A percentile compares a stretch with the other conserved stretches of the same genome.
Conservation (phyloP, 345 rosid genomes). For the Euphorbia pulcherrima region DNA sequence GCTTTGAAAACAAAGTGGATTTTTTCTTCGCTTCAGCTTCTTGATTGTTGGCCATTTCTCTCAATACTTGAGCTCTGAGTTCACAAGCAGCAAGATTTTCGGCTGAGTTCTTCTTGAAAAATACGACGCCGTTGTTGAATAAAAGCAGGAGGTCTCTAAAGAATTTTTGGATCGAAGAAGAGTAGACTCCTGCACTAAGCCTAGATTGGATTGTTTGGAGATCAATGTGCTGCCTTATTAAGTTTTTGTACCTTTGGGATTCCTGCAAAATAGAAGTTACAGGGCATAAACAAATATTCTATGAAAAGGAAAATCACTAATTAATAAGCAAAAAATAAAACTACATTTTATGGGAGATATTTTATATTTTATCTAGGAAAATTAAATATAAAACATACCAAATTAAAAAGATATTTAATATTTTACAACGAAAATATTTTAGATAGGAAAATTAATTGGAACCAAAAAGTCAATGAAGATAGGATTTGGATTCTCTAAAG, state of each 20-base stretch:
- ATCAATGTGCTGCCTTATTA: conserved; percentile 56
- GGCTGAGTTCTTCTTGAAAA: conserved; percentile 38
- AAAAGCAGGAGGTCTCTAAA: conserved; percentile 58
- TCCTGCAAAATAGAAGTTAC: conserved; percentile 41
- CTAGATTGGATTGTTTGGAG: conserved; percentile 43
- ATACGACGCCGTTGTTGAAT: conserved; percentile 49
- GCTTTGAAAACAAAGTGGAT: conserved; percentile 13
- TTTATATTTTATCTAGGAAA: too few relatives aligned
- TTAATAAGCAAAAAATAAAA: too few relatives aligned
- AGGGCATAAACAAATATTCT: too few relatives aligned
- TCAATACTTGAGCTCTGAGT: conserved; percentile 39
- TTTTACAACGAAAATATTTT: too few relatives aligned
- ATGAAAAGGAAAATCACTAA: too few relatives aligned
- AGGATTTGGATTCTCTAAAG: too few relatives aligned
- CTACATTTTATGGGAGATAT: too few relatives aligned
- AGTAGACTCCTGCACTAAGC: conserved; percentile 44
- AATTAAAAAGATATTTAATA: too few relatives aligned
- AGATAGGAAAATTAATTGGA: too few relatives aligned
- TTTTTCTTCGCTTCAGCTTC: conserved; percentile 21
- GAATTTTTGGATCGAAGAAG: conserved; percentile 37
- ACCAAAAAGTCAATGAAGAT: too few relatives aligned
- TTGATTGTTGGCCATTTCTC: conserved; percentile 35
- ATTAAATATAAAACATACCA: too few relatives aligned
- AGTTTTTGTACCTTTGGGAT: conserved; percentile 33
- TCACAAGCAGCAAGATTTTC: conserved; percentile 44